A percentile compares a stretch with the other conserved stretches of the same genome.
Evolutionary conservation across 1,284 basidiomycete species (phyloP).

Genomic region (Ganoderma resinaceum): DNA sequence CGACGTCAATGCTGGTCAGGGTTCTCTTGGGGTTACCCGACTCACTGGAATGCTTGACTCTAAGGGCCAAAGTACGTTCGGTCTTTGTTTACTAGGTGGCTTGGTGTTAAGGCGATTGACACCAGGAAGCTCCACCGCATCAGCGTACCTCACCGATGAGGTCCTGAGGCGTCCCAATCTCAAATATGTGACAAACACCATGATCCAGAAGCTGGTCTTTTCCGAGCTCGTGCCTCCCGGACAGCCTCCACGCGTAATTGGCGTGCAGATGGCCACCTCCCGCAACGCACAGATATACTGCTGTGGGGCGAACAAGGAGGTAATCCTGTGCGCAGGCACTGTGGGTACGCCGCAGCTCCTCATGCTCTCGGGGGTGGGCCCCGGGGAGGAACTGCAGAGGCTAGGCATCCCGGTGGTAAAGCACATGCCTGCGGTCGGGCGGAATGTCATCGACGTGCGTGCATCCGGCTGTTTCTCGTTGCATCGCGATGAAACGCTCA

Average conservation of each 20-base stretch:
- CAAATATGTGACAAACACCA: conserved; percentile 45
- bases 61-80: conserved; percentile 40
- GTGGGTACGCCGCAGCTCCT: conserved; percentile 55
- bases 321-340: conserved; percentile 51
- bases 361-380: conserved; percentile 57
- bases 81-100: not conserved
- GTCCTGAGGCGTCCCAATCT: conserved; percentile 48
- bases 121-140: conserved; percentile 46
- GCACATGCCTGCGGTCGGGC: conserved; percentile 50
- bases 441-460: conserved; percentile 48
- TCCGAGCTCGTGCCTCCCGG: conserved; percentile 11
- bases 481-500: not conserved
- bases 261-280: conserved; percentile 40
- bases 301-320: conserved; percentile 44
- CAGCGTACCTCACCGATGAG: conserved; percentile 45
- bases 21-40: conserved; percentile 36
- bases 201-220: conserved; percentile 39
- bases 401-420: conserved; percentile 47
- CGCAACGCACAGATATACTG: conserved; percentile 33
- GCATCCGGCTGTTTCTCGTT: not conserved
- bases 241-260: conserved; percentile 33
- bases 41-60: conserved; percentile 38
- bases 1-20: conserved; percentile 39
- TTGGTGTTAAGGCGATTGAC: not conserved
- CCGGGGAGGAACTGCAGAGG: conserved; percentile 42